phyloP scores from a whole-genome alignment of 2,329 filamentous ascomycete species.

The Colletotrichum sp. region DNA sequence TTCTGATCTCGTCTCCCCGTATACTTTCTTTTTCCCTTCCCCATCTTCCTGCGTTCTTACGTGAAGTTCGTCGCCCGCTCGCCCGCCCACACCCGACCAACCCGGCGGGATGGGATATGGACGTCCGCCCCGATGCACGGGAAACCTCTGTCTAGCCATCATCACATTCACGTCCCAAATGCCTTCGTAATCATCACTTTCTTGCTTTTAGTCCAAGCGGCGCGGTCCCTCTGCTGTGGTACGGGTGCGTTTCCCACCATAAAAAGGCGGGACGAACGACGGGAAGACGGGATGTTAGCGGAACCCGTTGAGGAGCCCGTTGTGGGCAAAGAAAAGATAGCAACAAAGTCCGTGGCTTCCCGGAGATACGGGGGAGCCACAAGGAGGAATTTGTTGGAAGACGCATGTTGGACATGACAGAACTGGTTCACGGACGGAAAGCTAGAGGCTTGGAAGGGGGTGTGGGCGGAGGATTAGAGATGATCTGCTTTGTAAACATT shows the following conservation, averaged over 20 bases:
- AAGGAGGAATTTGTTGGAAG: background rate
- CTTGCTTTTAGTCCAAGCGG: background rate
- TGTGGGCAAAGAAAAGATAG: background rate
- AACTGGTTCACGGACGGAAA: background rate
- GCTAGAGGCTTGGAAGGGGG: background rate
- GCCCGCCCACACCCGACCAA: background rate
- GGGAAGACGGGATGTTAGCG: constrained; percentile 19
- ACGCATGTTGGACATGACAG: background rate
- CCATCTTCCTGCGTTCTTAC: background rate
- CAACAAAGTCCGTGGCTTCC: background rate
- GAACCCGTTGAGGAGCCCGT: constrained; percentile 16
- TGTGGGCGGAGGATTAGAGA: background rate
- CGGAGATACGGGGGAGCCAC: background rate
- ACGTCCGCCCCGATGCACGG: background rate
- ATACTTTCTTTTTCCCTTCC: background rate
- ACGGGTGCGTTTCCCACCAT: background rate
- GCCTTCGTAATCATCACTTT: background rate
- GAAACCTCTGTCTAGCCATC: background rate
- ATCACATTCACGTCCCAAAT: background rate
- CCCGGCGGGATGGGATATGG: background rate
- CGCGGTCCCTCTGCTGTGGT: background rate
- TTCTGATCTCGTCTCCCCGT: rapidly evolving
- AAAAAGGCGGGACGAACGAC: background rate
- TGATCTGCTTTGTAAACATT: background rate
- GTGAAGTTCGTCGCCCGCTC: background rate